Percentiles rank a stretch among this genome's conserved stretches.
phyloP scores from a whole-genome alignment of 2,329 filamentous ascomycete genomes.

The Fusarium bulbicola region DNA sequence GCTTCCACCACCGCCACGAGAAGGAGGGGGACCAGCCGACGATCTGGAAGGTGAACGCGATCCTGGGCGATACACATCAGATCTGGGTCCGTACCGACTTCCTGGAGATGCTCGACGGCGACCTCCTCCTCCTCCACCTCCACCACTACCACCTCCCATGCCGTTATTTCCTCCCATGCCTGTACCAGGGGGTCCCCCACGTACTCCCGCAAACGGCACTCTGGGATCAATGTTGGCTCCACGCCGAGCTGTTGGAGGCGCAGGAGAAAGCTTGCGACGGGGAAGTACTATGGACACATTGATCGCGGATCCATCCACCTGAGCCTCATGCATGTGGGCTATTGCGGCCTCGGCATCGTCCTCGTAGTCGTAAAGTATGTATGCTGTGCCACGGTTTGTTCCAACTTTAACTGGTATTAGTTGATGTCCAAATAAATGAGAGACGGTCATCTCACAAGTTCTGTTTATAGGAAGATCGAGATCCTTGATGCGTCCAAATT shows the following conservation, averaged over 20 bases:
- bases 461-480: slow-evolving; percentile 91
- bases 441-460: slow-evolving; percentile 68
- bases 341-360: slow-evolving; percentile 87
- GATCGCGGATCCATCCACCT: slow-evolving; percentile 83
- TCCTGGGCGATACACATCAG: slow-evolving; percentile 71
- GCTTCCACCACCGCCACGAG: slow-evolving; percentile 46
- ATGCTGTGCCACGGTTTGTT: slow-evolving; percentile 91
- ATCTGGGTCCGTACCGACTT: slow-evolving; percentile 53
- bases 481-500: slow-evolving; percentile 85
- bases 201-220: slow-evolving; percentile 45
- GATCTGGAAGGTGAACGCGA: slow-evolving; percentile 60
- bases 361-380: slow-evolving; percentile 83
- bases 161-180: slow-evolving; percentile 38
- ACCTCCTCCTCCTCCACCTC: slow-evolving; percentile 47
- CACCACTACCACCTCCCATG: slow-evolving; percentile 45
- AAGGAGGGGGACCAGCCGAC: slow-evolving; percentile 52
- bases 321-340: slow-evolving; percentile 97
- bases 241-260: slow-evolving; percentile 76
- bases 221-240: slow-evolving; percentile 67
- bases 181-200: slow-evolving; percentile 45
- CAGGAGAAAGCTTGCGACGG: slow-evolving; percentile 80
- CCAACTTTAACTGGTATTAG: slow-evolving; percentile 65
- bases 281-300: slow-evolving; percentile 90
- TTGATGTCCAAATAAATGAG: neutral
- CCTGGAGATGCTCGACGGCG: slow-evolving; percentile 50